Percentiles rank a stretch among this genome's conserved stretches.
phyloP scores from a whole-genome alignment of 202 grass and related monocot species.

The Zizania palustris region DNA sequence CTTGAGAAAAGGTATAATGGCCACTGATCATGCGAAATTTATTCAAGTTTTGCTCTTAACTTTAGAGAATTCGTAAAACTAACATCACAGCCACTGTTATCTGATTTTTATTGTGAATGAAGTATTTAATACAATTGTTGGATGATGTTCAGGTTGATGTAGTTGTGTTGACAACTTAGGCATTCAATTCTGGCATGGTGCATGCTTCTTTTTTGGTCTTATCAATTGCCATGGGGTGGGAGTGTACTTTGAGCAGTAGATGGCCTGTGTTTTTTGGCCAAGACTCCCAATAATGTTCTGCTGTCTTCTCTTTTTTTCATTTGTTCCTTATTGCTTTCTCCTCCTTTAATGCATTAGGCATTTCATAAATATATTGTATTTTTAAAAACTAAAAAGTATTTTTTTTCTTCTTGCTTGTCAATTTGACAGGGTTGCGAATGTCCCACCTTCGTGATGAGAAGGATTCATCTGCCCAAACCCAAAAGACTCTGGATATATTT shows the following conservation, averaged over 20 bases:
- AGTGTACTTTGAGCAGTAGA: not conserved
- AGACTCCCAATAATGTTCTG: not conserved
- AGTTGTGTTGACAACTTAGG: constrained; percentile 9
- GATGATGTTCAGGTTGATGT: constrained; percentile 24
- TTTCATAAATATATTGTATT: constrained; percentile 1
- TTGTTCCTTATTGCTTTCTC: not conserved
- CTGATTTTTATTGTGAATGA: not conserved
- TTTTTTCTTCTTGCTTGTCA: too few relatives aligned
- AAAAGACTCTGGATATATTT: constrained; percentile 79
- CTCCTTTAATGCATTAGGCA: not conserved
- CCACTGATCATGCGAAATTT: constrained; percentile 4
- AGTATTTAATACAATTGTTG: not conserved
- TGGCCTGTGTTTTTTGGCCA: not conserved
- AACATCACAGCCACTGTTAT: not conserved
- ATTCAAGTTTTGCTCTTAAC: constrained; percentile 1
- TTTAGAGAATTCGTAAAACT: not conserved
- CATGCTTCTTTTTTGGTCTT: constrained; percentile 39
- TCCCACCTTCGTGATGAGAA: constrained; percentile 83
- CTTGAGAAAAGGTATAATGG: constrained; percentile 1
- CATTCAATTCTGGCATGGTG: constrained; percentile 22
- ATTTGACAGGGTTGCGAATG: constrained; percentile 74
- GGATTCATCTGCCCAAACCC: constrained; percentile 55
- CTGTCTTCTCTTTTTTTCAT: too few relatives aligned
- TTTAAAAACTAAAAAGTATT: too few relatives aligned
- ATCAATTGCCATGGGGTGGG: not conserved